A percentile compares a stretch with the other conserved stretches of the same genome.
These are phyloP conservation scores for Nemania diffusa DNA, from an alignment of 2,329 filamentous ascomycete genomes.

Conservation along the genomic window DNA sequence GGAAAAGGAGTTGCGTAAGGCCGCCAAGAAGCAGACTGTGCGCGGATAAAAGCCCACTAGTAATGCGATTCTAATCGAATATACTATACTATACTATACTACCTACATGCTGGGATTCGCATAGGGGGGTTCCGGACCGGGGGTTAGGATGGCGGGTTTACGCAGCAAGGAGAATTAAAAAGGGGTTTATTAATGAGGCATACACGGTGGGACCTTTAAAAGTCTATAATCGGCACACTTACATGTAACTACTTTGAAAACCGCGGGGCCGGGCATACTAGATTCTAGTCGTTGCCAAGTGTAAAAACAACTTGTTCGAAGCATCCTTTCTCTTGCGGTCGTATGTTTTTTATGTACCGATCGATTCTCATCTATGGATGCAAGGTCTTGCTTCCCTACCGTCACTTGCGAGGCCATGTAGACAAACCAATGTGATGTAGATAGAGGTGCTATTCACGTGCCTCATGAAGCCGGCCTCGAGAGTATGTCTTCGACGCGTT, in stretches of 20 bases:
- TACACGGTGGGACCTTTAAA: slow-evolving; percentile 9
- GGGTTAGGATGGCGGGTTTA: slow-evolving; percentile 1
- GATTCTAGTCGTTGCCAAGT: not conserved
- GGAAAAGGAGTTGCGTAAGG: slow-evolving; percentile 74
- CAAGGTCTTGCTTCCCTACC: not conserved
- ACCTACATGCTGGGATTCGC: not conserved
- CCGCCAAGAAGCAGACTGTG: slow-evolving; percentile 64
- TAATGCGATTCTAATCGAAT: not conserved
- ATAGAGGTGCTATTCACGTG: not conserved
- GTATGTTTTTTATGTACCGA: not conserved
- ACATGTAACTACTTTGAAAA: slow-evolving; percentile 21
- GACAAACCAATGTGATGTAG: not conserved
- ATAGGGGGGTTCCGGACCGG: not conserved
- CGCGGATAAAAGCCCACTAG: slow-evolving; percentile 55
- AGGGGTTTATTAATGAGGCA: slow-evolving; percentile 7
- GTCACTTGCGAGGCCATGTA: not conserved
- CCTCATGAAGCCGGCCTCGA: slow-evolving; percentile 41
- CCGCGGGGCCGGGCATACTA: slow-evolving; percentile 4
- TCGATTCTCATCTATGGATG: not conserved
- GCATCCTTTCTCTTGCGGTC: not conserved
- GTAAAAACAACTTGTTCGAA: not conserved
- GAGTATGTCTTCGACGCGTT: slow-evolving; percentile 65
- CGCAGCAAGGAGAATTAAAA: slow-evolving; percentile 6
- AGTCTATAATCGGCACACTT: slow-evolving; percentile 19
- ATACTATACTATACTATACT: not conserved